Conservation (phyloP, 2,329 filamentous ascomycete genomes). For the Falciphora oryzae region DNA sequence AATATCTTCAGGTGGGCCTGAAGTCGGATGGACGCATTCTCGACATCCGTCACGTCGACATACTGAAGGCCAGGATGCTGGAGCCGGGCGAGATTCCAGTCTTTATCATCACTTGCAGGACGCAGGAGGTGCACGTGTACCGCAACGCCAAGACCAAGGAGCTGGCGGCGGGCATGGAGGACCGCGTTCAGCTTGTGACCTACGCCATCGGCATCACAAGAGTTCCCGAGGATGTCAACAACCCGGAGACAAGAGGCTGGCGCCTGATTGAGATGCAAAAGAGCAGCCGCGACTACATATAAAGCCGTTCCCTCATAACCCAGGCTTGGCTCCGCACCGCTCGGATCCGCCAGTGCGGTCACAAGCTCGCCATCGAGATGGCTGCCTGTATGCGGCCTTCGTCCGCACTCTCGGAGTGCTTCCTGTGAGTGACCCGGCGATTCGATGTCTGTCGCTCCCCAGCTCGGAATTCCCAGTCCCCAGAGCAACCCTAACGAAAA, state of each 20-base stretch:
- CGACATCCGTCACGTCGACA: conserved; percentile 92
- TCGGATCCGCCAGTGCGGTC: too few relatives aligned
- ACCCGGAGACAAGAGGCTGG: conserved; percentile 95
- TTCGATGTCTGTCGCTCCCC: background rate
- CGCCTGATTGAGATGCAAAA: conserved; percentile 98
- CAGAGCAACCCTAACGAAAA: background rate
- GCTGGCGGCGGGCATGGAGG: conserved; percentile 94
- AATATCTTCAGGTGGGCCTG: conserved; percentile 88
- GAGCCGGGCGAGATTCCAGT: conserved; percentile 87
- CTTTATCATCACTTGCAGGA: conserved; percentile 94
- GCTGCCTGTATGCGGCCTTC: background rate
- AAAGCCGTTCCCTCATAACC: conserved; percentile 18
- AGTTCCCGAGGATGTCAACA: conserved; percentile 90
- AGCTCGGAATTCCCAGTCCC: background rate
- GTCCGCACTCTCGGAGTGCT: too few relatives aligned
- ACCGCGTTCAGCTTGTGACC: conserved; percentile 96
- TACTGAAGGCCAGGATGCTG: conserved; percentile 71
- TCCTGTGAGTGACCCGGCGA: background rate
- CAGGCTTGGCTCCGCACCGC: background rate
- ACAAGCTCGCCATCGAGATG: too few relatives aligned
- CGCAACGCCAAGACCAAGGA: conserved; percentile 83
- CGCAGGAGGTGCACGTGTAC: conserved; percentile 97
- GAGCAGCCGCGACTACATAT: conserved; percentile 82
- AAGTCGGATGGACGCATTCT: conserved; percentile 93
- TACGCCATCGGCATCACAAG: conserved; percentile 96